A percentile compares a stretch with the other conserved stretches of the same genome.
Evolutionary conservation across 2,329 filamentous ascomycete species (phyloP).

Genomic region (Aspergillus ochraceoroseus): DNA sequence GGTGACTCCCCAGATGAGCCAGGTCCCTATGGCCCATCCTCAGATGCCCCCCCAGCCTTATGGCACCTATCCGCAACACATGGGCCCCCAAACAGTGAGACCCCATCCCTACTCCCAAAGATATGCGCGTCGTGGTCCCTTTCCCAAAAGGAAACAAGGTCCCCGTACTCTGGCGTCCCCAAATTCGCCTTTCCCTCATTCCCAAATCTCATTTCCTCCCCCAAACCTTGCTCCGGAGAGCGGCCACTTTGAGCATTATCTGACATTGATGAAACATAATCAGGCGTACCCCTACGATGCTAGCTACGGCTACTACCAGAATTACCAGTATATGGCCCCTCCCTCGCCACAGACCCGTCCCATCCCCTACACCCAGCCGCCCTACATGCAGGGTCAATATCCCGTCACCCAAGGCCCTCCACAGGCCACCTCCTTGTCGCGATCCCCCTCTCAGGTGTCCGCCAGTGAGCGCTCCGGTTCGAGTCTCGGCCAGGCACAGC

Average conservation of each 20-base stretch:
- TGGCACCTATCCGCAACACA: conserved; percentile 55
- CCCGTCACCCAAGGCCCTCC: conserved; percentile 44
- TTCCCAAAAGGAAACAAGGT: conserved; percentile 34
- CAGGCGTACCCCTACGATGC: conserved; percentile 57
- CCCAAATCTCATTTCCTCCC: conserved; percentile 26
- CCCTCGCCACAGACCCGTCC: conserved; percentile 46
- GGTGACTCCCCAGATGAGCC: conserved; percentile 65
- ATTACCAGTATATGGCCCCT: conserved; percentile 42
- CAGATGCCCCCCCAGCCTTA: conserved; percentile 59
- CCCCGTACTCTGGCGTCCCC: conserved; percentile 26
- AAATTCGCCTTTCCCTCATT: conserved; percentile 20
- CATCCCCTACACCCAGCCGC: conserved; percentile 47
- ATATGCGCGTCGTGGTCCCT: conserved; percentile 29
- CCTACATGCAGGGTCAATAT: conserved; percentile 52
- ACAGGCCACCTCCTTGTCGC: conserved; percentile 68
- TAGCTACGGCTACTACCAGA: conserved; percentile 44
- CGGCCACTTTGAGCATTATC: conserved; percentile 66
- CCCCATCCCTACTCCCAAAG: conserved; percentile 36
- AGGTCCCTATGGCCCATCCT: conserved; percentile 62
- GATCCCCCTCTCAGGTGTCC: conserved; percentile 73
- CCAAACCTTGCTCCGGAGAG: conserved; percentile 64
- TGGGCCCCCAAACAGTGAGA: conserved; percentile 59
- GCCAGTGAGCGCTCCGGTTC: conserved; percentile 59
- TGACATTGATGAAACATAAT: conserved; percentile 56
- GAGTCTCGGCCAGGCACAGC: conserved; percentile 55